phyloP scores from a whole-genome alignment of 352 stramenopile species.

The Phytophthora colocasiae region DNA sequence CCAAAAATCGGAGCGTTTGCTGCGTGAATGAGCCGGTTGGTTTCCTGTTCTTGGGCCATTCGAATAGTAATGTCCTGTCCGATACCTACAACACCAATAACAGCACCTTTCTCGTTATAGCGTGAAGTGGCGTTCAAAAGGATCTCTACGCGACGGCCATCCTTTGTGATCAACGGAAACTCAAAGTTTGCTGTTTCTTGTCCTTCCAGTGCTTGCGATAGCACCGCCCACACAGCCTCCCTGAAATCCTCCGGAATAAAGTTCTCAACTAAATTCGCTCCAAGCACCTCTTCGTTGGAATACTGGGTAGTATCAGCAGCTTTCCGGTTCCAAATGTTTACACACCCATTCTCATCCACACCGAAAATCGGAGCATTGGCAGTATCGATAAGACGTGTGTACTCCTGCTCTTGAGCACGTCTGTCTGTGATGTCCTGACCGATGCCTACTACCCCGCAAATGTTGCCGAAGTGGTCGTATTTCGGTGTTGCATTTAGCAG shows the following conservation, averaged over 20 bases:
- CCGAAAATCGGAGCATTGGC: constrained; percentile 88
- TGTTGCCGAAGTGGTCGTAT: constrained; percentile 64
- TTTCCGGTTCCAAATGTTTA: constrained; percentile 89
- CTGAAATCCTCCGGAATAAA: constrained; percentile 77
- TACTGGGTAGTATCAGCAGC: constrained; percentile 84
- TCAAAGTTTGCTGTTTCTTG: constrained; percentile 70
- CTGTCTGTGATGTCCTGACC: constrained; percentile 77
- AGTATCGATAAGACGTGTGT: constrained; percentile 85
- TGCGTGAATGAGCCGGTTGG: constrained; percentile 67
- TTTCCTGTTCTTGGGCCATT: constrained; percentile 78
- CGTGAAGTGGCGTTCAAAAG: constrained; percentile 61
- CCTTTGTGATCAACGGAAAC: constrained; percentile 66
- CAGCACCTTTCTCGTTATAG: constrained; percentile 61
- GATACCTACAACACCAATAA: constrained; percentile 71
- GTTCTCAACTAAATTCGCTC: constrained; percentile 72
- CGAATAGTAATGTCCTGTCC: constrained; percentile 69
- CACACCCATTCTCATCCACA: constrained; percentile 65
- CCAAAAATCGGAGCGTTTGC: constrained; percentile 82
- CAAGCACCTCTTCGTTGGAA: constrained; percentile 66
- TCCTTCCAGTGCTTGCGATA: constrained; percentile 63
- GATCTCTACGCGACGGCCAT: constrained; percentile 52
- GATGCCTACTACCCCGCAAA: constrained; percentile 70
- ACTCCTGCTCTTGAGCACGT: constrained; percentile 77
- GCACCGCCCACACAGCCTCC: constrained; percentile 56
- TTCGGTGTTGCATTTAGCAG: constrained; percentile 66